A percentile compares a stretch with the other conserved stretches of the same genome.
These are phyloP conservation scores for Sclerotinia subarctica DNA, from an alignment of 2,329 filamentous ascomycete genomes.

Conservation along the genomic window DNA sequence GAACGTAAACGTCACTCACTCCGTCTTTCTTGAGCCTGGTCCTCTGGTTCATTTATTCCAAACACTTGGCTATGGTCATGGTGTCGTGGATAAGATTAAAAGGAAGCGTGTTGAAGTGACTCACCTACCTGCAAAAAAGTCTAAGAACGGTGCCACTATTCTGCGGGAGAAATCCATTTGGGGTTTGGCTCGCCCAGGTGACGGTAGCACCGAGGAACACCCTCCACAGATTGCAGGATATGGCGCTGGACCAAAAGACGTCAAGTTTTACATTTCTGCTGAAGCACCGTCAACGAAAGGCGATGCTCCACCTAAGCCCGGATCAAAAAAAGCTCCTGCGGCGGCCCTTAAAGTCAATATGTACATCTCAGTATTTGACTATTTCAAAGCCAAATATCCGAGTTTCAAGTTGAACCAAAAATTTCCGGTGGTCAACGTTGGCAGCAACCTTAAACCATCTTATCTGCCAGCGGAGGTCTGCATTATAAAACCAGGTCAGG, in stretches of 20 bases:
- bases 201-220: constrained; percentile 40
- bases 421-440: constrained; percentile 64
- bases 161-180: constrained; percentile 46
- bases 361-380: constrained; percentile 55
- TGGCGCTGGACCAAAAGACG: constrained; percentile 50
- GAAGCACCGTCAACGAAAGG: constrained; percentile 28
- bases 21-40: constrained; percentile 53
- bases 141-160: constrained; percentile 37
- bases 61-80: constrained; percentile 34
- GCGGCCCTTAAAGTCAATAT: constrained; percentile 34
- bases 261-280: constrained; percentile 52
- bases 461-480: constrained; percentile 69
- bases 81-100: constrained; percentile 38
- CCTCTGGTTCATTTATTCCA: constrained; percentile 42
- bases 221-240: constrained; percentile 39
- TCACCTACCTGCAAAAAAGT: constrained; percentile 40
- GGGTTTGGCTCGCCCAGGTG: constrained; percentile 43
- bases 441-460: constrained; percentile 52
- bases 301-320: constrained; percentile 36
- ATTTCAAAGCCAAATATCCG: constrained; percentile 52
- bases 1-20: constrained; percentile 61
- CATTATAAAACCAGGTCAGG: constrained; percentile 61
- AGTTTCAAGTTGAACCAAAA: constrained; percentile 47
- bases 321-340: constrained; percentile 35
- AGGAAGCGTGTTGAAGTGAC: constrained; percentile 42